A percentile compares a stretch with the other conserved stretches of the same genome.
These are phyloP conservation scores for Diaporthe nobilis DNA, from an alignment of 2,329 filamentous ascomycete species.

Conservation along the genomic window DNA sequence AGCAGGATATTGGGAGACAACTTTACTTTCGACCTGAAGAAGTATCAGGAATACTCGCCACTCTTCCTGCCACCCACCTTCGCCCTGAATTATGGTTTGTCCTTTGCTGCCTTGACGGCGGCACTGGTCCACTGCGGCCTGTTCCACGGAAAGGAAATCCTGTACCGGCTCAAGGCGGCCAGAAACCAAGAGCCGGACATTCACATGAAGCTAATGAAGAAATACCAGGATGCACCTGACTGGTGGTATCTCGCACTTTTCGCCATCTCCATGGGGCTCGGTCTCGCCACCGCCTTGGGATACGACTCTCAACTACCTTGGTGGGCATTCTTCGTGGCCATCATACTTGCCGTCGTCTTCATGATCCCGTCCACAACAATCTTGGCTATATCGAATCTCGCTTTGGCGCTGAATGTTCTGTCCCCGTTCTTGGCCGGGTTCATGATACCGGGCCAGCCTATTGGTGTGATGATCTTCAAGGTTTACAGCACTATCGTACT, in stretches of 20 bases:
- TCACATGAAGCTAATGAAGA: slow-evolving; percentile 66
- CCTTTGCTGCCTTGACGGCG: slow-evolving; percentile 66
- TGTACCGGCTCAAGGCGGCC: slow-evolving; percentile 60
- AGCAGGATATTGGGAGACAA: slow-evolving; percentile 63
- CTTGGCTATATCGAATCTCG: slow-evolving; percentile 65
- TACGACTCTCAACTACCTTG: slow-evolving; percentile 65
- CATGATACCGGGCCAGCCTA: slow-evolving; percentile 69
- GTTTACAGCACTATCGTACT: slow-evolving; percentile 59
- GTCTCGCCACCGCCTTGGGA: slow-evolving; percentile 59
- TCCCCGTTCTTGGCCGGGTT: slow-evolving; percentile 70
- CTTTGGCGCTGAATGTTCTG: slow-evolving; percentile 66
- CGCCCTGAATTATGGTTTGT: slow-evolving; percentile 63
- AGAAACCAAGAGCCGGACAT: slow-evolving; percentile 64
- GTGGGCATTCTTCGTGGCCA: slow-evolving; percentile 67
- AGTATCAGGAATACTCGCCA: slow-evolving; percentile 68
- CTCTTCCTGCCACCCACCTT: slow-evolving; percentile 66
- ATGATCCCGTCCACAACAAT: slow-evolving; percentile 63
- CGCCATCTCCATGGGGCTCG: slow-evolving; percentile 62
- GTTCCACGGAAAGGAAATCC: slow-evolving; percentile 59
- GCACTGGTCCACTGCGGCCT: slow-evolving; percentile 55
- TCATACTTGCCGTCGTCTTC: slow-evolving; percentile 61
- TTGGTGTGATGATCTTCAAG: slow-evolving; percentile 71
- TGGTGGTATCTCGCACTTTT: slow-evolving; percentile 68
- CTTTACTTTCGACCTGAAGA: slow-evolving; percentile 64
- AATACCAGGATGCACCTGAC: slow-evolving; percentile 65